These are phyloP conservation scores for Pichia californica DNA, from an alignment of 805 yeast species.

Conservation along the genomic window DNA sequence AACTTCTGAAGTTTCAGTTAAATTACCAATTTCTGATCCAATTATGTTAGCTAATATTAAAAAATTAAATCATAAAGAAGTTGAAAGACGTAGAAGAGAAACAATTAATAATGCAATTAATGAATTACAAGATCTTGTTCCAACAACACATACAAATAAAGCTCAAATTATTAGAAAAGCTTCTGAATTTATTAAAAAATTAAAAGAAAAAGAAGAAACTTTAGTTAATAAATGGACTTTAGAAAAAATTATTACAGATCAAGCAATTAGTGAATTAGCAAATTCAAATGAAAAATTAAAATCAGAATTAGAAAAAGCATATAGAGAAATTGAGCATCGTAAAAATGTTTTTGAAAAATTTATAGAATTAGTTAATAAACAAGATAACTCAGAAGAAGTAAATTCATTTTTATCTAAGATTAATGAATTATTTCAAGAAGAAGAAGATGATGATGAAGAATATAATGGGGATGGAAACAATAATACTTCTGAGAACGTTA, in stretches of 20 bases:
- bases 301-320: slow-evolving; percentile 82
- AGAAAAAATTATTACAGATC: slow-evolving; percentile 87
- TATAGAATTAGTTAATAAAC: slow-evolving; percentile 8
- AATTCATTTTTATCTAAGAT: not conserved
- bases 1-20: not conserved
- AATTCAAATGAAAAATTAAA: slow-evolving; percentile 84
- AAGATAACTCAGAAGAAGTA: slow-evolving; percentile 3
- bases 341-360: slow-evolving; percentile 38
- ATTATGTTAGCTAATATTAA: slow-evolving; percentile 40
- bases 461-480: slow-evolving; percentile 4
- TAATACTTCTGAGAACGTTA: not conserved
- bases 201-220: slow-evolving; percentile 84
- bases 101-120: slow-evolving; percentile 82
- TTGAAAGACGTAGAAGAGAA: slow-evolving; percentile 88
- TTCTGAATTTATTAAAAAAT: slow-evolving; percentile 81
- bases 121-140: slow-evolving; percentile 69
- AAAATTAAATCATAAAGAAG: slow-evolving; percentile 90
- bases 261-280: slow-evolving; percentile 78
- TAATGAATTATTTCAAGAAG: not conserved
- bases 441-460: slow-evolving; percentile 1
- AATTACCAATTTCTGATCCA: not conserved
- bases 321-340: slow-evolving; percentile 85
- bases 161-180: slow-evolving; percentile 85
- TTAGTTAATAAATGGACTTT: slow-evolving; percentile 93
- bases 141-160: slow-evolving; percentile 81